Percentiles rank a stretch among this genome's conserved stretches.
phyloP scores from a whole-genome alignment of 2,329 filamentous ascomycete species.

The Didymella pinodella region DNA sequence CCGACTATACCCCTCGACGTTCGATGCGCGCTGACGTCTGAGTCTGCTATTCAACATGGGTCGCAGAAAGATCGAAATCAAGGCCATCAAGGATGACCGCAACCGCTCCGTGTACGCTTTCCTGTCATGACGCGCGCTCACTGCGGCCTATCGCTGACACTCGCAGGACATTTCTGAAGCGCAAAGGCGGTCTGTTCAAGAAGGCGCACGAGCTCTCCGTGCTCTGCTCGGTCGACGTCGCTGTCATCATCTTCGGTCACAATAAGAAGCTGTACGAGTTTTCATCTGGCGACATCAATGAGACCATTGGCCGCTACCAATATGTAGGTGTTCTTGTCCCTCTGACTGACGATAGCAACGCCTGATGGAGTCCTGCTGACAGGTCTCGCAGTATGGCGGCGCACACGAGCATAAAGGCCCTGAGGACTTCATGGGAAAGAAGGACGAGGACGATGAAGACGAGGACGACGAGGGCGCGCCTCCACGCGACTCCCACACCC shows the following conservation, averaged over 20 bases:
- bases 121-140: constrained; percentile 10
- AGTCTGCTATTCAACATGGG: constrained; percentile 69
- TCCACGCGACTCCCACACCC: constrained; percentile 69
- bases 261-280: constrained; percentile 99
- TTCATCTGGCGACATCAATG: constrained; percentile 90
- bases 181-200: constrained; percentile 98
- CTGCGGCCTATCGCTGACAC: constrained; percentile 35
- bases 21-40: constrained; percentile 44
- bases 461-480: constrained; percentile 76
- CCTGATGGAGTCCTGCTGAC: constrained; percentile 40
- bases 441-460: constrained; percentile 79
- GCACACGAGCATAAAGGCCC: constrained; percentile 97
- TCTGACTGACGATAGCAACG: constrained; percentile 12
- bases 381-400: constrained; percentile 75
- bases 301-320: constrained; percentile 86
- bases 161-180: constrained; percentile 91
- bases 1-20: constrained; percentile 18
- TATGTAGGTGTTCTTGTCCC: constrained; percentile 70
- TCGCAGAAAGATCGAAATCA: constrained; percentile 99
- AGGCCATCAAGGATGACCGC: constrained; percentile 97
- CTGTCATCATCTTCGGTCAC: constrained; percentile 97
- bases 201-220: constrained; percentile 99
- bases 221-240: constrained; percentile 96
- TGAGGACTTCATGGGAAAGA: constrained; percentile 84
- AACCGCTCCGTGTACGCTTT: constrained; percentile 91